phyloP scores from a whole-genome alignment of 768 basidiomycete species.

The Artomyces pyxidatus region DNA sequence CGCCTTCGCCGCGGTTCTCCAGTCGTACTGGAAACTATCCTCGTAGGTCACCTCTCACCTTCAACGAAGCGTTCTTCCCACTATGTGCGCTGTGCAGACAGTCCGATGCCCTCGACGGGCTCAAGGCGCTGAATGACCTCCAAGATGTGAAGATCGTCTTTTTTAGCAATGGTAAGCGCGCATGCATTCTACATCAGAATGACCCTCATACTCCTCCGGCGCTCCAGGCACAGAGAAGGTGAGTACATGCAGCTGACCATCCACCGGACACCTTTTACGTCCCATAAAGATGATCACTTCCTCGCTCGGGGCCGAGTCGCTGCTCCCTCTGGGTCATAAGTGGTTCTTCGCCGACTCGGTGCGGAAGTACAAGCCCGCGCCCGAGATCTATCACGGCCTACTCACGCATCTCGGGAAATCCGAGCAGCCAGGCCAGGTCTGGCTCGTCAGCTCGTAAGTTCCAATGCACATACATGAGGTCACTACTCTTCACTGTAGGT shows the following conservation, averaged over 20 bases:
- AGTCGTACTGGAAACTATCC: slow-evolving; percentile 16
- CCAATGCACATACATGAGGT: too few species aligned
- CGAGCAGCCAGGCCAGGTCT: slow-evolving; percentile 12
- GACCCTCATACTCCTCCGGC: background rate
- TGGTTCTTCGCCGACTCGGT: slow-evolving; percentile 17
- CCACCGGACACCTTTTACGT: background rate
- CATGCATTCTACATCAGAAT: too few species aligned
- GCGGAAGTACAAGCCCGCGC: slow-evolving; percentile 21
- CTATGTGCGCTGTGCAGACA: slow-evolving; percentile 10
- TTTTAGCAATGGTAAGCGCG: slow-evolving; percentile 25
- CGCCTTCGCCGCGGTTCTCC: slow-evolving; percentile 14
- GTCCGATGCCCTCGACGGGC: slow-evolving; percentile 15
- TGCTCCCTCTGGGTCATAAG: background rate
- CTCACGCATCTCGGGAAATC: slow-evolving; percentile 11
- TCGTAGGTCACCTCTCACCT: slow-evolving; percentile 11
- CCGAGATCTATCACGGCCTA: slow-evolving; percentile 19
- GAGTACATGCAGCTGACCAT: background rate
- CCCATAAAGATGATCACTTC: slow-evolving; percentile 19
- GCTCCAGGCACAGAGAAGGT: background rate
- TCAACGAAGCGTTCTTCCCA: background rate
- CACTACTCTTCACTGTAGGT: background rate
- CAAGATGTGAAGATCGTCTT: slow-evolving; percentile 15
- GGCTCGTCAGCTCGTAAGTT: slow-evolving; percentile 26
- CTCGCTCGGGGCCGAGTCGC: slow-evolving; percentile 11
- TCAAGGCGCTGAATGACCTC: slow-evolving; percentile 12